These are phyloP conservation scores for Macrophomina tecta DNA, from an alignment of 2,329 filamentous ascomycete genomes.

Conservation along the genomic window DNA sequence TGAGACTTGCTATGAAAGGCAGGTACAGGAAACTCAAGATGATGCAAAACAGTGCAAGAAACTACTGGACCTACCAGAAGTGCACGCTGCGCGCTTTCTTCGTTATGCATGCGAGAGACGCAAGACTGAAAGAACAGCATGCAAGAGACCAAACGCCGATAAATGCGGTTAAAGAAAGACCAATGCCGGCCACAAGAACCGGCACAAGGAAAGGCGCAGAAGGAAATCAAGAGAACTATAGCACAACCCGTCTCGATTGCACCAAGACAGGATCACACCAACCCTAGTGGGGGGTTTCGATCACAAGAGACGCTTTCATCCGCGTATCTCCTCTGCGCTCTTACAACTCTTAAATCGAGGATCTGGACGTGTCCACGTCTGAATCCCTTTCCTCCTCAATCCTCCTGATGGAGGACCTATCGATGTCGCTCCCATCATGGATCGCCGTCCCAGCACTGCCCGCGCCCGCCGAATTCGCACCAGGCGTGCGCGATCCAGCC, in stretches of 20 bases:
- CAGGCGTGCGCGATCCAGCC: constrained; percentile 9
- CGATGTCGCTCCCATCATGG: neutral
- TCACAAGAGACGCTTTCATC: neutral
- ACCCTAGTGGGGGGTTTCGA: neutral
- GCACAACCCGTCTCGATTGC: neutral
- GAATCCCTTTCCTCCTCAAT: constrained; percentile 2
- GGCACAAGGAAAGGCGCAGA: neutral
- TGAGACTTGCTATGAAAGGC: neutral
- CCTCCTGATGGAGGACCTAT: constrained; percentile 12
- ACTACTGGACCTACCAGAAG: constrained; percentile 2
- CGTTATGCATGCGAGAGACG: neutral
- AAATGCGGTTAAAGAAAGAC: neutral
- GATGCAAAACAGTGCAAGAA: neutral
- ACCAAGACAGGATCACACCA: neutral
- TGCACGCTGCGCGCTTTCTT: neutral
- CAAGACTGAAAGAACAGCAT: neutral
- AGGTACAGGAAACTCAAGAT: neutral
- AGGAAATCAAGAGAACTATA: constrained; percentile 3
- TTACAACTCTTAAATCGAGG: neutral
- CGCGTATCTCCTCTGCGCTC: no score
- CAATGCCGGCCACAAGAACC: neutral
- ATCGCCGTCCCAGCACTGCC: constrained; percentile 5
- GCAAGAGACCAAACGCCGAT: neutral
- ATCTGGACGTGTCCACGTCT: constrained; percentile 6
- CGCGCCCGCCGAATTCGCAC: neutral